phyloP scores from a whole-genome alignment of 148 eudicot genomes.

The Arbutus unedo region DNA sequence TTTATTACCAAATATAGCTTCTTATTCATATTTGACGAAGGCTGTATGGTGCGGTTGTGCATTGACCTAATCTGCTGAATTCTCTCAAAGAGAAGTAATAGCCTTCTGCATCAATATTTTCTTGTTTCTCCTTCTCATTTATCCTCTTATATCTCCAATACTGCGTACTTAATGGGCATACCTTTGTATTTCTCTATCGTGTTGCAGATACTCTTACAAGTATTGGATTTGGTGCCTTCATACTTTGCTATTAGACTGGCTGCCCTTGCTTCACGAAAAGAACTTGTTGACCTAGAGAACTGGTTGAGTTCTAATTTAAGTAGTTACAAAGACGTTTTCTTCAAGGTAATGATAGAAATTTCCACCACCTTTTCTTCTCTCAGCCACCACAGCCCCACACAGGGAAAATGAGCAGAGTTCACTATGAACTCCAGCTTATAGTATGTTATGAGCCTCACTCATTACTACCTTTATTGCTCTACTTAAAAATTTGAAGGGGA shows the following conservation, averaged over 20 bases:
- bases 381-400: neutral
- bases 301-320: slow-evolving; percentile 65
- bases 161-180: neutral
- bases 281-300: slow-evolving; percentile 74
- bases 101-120: slow-evolving; percentile 6
- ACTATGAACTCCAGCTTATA: neutral
- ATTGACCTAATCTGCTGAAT: neutral
- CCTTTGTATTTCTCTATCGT: neutral
- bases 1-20: neutral
- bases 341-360: slow-evolving; percentile 52
- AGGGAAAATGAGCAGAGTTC: neutral
- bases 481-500: neutral
- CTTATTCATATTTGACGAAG: neutral
- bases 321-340: slow-evolving; percentile 47
- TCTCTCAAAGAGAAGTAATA: neutral
- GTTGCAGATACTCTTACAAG: slow-evolving; percentile 63
- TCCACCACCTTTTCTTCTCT: neutral
- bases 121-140: neutral
- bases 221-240: slow-evolving; percentile 75
- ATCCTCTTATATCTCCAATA: neutral
- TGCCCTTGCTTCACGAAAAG: slow-evolving; percentile 62
- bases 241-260: slow-evolving; percentile 70
- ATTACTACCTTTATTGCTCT: neutral
- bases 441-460: neutral
- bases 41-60: neutral